Evolutionary conservation across 768 basidiomycete genomes (phyloP), one percentile per base, ranked within the genome.

Genomic region (Boletus rubescentipes): DNA sequence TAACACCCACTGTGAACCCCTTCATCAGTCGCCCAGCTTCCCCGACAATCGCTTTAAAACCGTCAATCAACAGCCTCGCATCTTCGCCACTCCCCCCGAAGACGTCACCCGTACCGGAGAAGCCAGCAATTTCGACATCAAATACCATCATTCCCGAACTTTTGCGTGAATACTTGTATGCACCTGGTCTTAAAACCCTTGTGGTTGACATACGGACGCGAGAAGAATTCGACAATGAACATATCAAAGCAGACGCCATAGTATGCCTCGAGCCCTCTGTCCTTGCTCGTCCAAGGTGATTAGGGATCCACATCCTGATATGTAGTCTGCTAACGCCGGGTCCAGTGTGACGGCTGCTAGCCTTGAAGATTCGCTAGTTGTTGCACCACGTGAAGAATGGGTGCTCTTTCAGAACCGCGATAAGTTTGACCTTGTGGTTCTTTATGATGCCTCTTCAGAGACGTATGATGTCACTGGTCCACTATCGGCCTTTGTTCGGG

Each of bases 221-320:
- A 30, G 84, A 80, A 10, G 88, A 89, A 44, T 95, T 89, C 62
- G 84, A 92, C 57, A 72, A 64, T 16, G 91, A 86, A 49, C 85
- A 87, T 55, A 87, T 97, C 53, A 81, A 77, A 50, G 79, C 75
- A 4, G 76, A 83, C 56, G 81, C 86, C 8, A 78, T 89, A 2
- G 85, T 93, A 1, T 95, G 93, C 70, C 77, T 97, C 20, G 94
- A 98, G 70, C 93, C 94, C 7, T 79, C 79, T 1, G 82, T 96
- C 5, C 76, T 93, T 20, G 62, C 77, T 52, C 80, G 91, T 42
- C 73, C 82, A 56, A 82, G 79, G 91, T 93, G 68, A 72, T 84
- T 10, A 10, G 20, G 9, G 46, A 41, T 53, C 14, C 21, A 52
- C 57, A 42, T 10, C 30, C 46, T 46, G 52, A 39, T 36, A 38